These are phyloP conservation scores for Trichocomaceae sp. DNA, from an alignment of 2,329 filamentous ascomycete species.

Conservation along the genomic window DNA sequence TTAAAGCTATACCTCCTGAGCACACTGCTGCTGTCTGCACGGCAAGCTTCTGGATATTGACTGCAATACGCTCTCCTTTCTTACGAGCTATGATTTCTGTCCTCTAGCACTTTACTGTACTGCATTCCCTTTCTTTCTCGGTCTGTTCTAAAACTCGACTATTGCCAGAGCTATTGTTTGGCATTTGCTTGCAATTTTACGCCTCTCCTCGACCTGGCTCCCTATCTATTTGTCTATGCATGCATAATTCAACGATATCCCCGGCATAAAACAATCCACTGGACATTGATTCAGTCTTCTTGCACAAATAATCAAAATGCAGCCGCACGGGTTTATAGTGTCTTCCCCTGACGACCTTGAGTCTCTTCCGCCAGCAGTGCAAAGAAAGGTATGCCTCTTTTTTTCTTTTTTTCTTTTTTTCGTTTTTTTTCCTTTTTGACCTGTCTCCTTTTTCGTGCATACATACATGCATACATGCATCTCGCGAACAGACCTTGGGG, in stretches of 20 bases:
- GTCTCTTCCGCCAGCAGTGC: conserved; percentile 49
- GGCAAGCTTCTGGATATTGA: background rate
- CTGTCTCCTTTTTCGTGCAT: background rate
- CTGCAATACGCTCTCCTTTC: background rate
- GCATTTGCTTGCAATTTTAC: background rate
- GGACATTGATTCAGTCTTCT: background rate
- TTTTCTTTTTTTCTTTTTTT: no score
- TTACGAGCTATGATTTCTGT: background rate
- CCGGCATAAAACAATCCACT: background rate
- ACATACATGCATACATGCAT: no score
- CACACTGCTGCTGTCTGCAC: background rate
- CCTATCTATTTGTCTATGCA: background rate
- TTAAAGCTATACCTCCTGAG: background rate
- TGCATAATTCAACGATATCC: background rate
- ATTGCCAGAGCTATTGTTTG: background rate
- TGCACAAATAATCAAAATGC: background rate
- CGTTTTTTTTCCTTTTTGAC: no score
- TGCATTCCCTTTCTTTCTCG: background rate
- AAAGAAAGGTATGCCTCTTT: conserved; percentile 49
- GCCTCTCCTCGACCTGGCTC: no score
- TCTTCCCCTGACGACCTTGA: conserved; percentile 41
- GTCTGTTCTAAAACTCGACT: background rate
- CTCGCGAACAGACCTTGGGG: no score
- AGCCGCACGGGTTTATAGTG: conserved; percentile 13
- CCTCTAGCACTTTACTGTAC: background rate